Base-by-base conservation (phyloP, 2,329 filamentous ascomycete species). In the Fusarium udum region DNA sequence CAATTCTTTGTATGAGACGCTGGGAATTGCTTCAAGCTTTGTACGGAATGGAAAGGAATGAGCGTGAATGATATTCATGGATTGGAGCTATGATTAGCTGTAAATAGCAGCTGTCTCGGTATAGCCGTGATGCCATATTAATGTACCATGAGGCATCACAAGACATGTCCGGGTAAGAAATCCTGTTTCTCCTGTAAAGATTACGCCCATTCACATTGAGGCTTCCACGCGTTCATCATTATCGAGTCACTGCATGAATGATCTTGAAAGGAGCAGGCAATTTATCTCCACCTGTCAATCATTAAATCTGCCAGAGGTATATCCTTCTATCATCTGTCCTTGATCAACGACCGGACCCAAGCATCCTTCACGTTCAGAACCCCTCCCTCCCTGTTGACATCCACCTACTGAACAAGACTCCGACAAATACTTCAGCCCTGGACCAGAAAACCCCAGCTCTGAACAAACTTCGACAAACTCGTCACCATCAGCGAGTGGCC, bases 291-390 rank as follows among this genome's bases (percentile, higher is more conserved):
- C 51, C 36, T 22, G 39, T 40, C 39, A 43, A 49, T 60, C 55
- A 73, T 73, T 36, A 66, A 46, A 64, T 55, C 45, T 59, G 37
- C 53, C 52, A 24, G 43, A 71, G 70, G 70, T 73, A 73, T 72
- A 73, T 71, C 61, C 67, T 53, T 62, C 58, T 59, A 49, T 67
- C 53, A 48, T 51, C 42, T 40, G 24, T 36, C n/a, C 24, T 36
- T 42, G 37, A 46, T 37, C 45, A 55, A 24, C 20, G 14, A 70
- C 37, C 31, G 42, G 45, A 53, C 40, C 31, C 18, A 49, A 64
- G 55, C n/a, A 46, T 52, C 31, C 46, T 32, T 46, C 24, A 45
- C 22, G 14, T 31, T 48, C 40, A 59, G 48, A 37, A 31, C n/a
- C 37, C 22, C 36, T 39, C 49, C 51, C 55, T 55, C 28, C 42